phyloP scores from a whole-genome alignment of 2,329 filamentous ascomycete species.

The Colletotrichum theobromicola region DNA sequence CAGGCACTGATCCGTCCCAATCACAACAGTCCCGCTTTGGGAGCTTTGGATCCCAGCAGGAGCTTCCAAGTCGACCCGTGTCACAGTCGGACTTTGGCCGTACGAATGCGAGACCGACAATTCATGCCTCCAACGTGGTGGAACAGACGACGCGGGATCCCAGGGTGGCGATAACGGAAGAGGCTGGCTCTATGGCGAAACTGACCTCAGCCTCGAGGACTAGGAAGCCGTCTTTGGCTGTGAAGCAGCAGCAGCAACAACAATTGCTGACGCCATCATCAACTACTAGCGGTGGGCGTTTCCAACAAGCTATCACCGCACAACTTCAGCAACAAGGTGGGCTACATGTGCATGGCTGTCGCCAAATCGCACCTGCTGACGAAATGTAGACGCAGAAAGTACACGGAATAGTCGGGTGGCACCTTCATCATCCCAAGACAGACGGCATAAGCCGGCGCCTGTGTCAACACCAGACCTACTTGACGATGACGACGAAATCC shows the following conservation, averaged over 20 bases:
- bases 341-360: not conserved
- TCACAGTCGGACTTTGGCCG: not conserved
- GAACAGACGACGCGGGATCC: slow-evolving; percentile 1
- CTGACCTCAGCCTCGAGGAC: slow-evolving; percentile 47
- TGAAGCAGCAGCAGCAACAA: slow-evolving; percentile 38
- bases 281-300: slow-evolving; percentile 31
- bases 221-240: slow-evolving; percentile 49
- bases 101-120: not conserved
- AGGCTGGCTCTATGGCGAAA: slow-evolving; percentile 46
- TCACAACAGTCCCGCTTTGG: slow-evolving; percentile 15
- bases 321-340: slow-evolving; percentile 22
- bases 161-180: not conserved
- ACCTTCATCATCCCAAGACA: not conserved
- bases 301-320: slow-evolving; percentile 20
- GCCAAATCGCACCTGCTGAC: not conserved
- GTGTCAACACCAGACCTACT: slow-evolving; percentile 7
- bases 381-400: not conserved
- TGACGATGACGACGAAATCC: slow-evolving; percentile 30
- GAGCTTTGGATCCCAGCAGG: slow-evolving; percentile 9
- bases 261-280: slow-evolving; percentile 45
- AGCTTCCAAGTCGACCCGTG: not conserved
- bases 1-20: slow-evolving; percentile 20
- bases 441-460: not conserved
- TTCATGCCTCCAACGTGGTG: slow-evolving; percentile 1
- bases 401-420: not conserved